Base-by-base conservation (phyloP, 495 filamentous ascomycete genomes). In the Penicillium silybi region DNA sequence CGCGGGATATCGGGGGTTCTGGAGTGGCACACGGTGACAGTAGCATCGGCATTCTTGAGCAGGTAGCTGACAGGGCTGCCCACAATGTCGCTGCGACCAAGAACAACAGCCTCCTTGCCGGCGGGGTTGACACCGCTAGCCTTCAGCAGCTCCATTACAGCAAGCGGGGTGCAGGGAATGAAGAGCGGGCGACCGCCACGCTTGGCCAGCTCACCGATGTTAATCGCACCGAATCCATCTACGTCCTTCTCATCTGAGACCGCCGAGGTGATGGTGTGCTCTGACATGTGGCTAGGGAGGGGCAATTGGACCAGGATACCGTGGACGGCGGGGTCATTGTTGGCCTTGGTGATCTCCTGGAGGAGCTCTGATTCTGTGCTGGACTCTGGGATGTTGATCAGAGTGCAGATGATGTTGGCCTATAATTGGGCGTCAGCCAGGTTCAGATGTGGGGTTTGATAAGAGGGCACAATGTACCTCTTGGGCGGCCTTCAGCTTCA, bases 401-500 rank as follows among this genome's bases (percentile, higher is more conserved):
- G 72, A 58, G 90, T 84, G 76, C 91, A 96, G 52, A 80, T 79
- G 63, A 98, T 97, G 65, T 88, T 89, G 62, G 89, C 89, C 89
- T 95, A 50, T 3, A 15, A 32, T 11, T 32, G 1, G 20, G 19
- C 38, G 37, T 61, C 55, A 39, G 53, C 56, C 50, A 29, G 57
- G 52, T 23, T 39, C 17, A 20, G 34, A 25, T 41, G 41, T 10
- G 29, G 29, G 35, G 13, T 20, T 9, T 17, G 10, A 47, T 48
- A 44, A 38, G 39, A 25, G 34, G 32, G 38, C 40, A 29, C 48
- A 42, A 59, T 63, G 45, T 75, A 92, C 89, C 81, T 98, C 92
- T 67, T 92, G 80, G 25, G 93, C 93, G 49, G 93, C 93, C 78
- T 96, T 97, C 62, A 97, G 70, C 74, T 98, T 98, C 93, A 98